These are phyloP conservation scores for Rhizopus arrhizus DNA, from an alignment of 371 early-diverging fungal genomes.

Conservation along the genomic window DNA sequence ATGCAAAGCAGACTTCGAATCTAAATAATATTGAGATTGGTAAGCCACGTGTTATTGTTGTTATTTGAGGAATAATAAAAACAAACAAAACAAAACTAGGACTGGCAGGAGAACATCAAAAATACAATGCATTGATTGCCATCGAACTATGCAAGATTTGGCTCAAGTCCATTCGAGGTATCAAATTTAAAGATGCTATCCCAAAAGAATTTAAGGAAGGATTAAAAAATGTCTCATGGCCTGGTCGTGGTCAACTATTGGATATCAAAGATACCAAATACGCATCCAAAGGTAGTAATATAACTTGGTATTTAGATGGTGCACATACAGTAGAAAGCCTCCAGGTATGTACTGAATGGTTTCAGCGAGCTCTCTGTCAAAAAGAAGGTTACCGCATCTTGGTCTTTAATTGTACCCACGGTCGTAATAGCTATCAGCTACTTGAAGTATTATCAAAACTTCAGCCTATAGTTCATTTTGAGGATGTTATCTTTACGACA, in stretches of 20 bases:
- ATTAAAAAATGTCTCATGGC: slow-evolving; percentile 74
- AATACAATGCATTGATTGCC: slow-evolving; percentile 82
- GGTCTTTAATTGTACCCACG: slow-evolving; percentile 88
- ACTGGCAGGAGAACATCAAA: slow-evolving; percentile 84
- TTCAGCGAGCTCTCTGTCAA: slow-evolving; percentile 38
- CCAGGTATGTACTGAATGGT: slow-evolving; percentile 79
- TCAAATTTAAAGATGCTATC: slow-evolving; percentile 30
- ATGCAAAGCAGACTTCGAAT: slow-evolving; percentile 17
- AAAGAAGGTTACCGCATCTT: slow-evolving; percentile 51
- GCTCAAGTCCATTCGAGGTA: slow-evolving; percentile 51
- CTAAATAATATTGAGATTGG: slow-evolving; percentile 27
- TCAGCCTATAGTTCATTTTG: slow-evolving; percentile 52
- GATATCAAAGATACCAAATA: slow-evolving; percentile 39
- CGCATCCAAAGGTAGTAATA: slow-evolving; percentile 38
- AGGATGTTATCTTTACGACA: slow-evolving; percentile 76
- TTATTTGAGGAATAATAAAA: too few species aligned
- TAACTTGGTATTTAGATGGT: slow-evolving; percentile 87
- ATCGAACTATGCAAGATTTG: slow-evolving; percentile 67
- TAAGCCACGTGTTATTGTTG: neutral
- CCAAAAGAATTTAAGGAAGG: slow-evolving; percentile 62
- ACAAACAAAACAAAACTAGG: slow-evolving; percentile 38
- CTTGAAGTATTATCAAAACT: slow-evolving; percentile 50
- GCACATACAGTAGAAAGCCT: slow-evolving; percentile 94
- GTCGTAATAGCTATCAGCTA: slow-evolving; percentile 68
- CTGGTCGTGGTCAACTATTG: slow-evolving; percentile 83